Evolutionary conservation across 495 filamentous ascomycete species (phyloP).

Genomic region (Tuber borchii): DNA sequence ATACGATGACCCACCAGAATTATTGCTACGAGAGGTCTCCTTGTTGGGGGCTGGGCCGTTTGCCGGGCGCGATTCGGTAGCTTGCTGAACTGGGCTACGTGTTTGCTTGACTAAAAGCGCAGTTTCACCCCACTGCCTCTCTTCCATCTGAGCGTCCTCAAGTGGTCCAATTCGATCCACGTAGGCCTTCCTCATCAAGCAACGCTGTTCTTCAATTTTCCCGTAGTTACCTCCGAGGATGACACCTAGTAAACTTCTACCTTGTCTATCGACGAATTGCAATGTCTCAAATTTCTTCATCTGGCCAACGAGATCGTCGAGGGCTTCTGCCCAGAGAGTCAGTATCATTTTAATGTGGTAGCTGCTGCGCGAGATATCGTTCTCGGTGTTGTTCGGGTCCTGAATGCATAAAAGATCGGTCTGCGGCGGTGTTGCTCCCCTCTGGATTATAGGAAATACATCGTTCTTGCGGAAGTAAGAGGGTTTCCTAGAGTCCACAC

Average conservation of each 20-base stretch:
- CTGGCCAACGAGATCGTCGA: slow-evolving; percentile 50
- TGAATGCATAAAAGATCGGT: slow-evolving; percentile 60
- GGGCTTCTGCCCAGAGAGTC: slow-evolving; percentile 57
- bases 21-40: neutral
- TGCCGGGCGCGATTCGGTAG: neutral
- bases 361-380: slow-evolving; percentile 83
- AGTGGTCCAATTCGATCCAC: slow-evolving; percentile 44
- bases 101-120: neutral
- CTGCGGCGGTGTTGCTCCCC: slow-evolving; percentile 42
- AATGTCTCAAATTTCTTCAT: slow-evolving; percentile 49
- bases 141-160: slow-evolving; percentile 11
- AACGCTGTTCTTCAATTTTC: slow-evolving; percentile 59
- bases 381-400: slow-evolving; percentile 75
- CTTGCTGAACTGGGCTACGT: neutral
- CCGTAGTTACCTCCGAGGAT: slow-evolving; percentile 68
- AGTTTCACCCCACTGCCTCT: neutral
- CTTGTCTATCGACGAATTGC: slow-evolving; percentile 15
- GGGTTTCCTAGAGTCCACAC: slow-evolving; percentile 63
- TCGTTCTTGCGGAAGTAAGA: slow-evolving; percentile 53
- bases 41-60: neutral
- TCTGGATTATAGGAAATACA: slow-evolving; percentile 47
- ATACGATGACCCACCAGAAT: neutral
- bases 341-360: slow-evolving; percentile 58
- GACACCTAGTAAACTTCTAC: slow-evolving; percentile 55
- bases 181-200: slow-evolving; percentile 49